Percentiles rank a stretch among this genome's conserved stretches.
phyloP scores from a whole-genome alignment of 108 stramenopile species.

The Cylindrotheca closterium region DNA sequence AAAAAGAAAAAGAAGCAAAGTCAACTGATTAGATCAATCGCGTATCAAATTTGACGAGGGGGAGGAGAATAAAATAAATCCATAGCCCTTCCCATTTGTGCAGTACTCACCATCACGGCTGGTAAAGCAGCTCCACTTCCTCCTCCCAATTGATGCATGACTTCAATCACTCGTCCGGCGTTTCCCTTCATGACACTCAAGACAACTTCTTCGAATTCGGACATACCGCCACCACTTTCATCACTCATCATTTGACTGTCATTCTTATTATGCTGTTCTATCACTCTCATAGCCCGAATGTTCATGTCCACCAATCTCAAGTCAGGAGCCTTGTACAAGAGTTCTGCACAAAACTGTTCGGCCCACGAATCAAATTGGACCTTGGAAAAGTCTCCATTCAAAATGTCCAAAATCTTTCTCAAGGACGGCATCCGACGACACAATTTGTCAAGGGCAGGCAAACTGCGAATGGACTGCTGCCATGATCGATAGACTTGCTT shows the following conservation, averaged over 20 bases:
- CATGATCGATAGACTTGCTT: conserved; percentile 42
- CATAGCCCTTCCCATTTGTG: not conserved
- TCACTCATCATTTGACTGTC: not conserved
- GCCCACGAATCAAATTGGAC: conserved; percentile 51
- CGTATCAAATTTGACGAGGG: not conserved
- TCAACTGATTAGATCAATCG: not conserved
- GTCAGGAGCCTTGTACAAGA: conserved; percentile 63
- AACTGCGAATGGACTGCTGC: conserved; percentile 39
- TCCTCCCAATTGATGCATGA: conserved; percentile 58
- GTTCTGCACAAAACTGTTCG: conserved; percentile 61
- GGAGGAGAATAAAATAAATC: not conserved
- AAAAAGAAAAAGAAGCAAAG: not conserved
- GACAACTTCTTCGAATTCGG: conserved; percentile 11
- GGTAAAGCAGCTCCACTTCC: conserved; percentile 81
- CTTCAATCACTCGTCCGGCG: conserved; percentile 50
- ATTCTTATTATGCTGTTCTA: conserved; percentile 32
- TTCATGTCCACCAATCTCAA: conserved; percentile 58
- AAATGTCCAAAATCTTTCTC: conserved; percentile 24
- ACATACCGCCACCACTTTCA: conserved; percentile 19
- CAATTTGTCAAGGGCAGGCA: conserved; percentile 17
- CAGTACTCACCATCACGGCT: conserved; percentile 75
- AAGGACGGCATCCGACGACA: conserved; percentile 45
- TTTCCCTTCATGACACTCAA: conserved; percentile 74
- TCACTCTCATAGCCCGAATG: conserved; percentile 43
- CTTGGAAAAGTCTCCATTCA: conserved; percentile 35